A percentile compares a stretch with the other conserved stretches of the same genome.
These are phyloP conservation scores for Phytopythium oedochilum DNA, from an alignment of 352 stramenopile species.

Conservation along the genomic window DNA sequence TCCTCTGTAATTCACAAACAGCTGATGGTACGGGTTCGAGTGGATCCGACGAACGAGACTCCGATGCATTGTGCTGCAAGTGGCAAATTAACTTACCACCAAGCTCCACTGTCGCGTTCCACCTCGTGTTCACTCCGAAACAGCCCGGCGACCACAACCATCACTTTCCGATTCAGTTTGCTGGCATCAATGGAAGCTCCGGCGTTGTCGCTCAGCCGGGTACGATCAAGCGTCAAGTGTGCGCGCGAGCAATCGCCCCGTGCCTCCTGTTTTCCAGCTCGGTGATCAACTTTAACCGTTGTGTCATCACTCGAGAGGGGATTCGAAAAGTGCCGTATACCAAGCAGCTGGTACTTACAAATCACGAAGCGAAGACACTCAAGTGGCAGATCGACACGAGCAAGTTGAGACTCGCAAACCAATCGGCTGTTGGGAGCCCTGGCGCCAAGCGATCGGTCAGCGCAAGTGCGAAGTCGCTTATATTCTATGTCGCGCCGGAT, in stretches of 20 bases:
- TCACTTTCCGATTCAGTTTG: conserved; percentile 71
- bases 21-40: not conserved
- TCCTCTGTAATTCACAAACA: conserved; percentile 28
- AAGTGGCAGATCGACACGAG: conserved; percentile 79
- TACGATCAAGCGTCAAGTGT: conserved; percentile 38
- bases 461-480: conserved; percentile 26
- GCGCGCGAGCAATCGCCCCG: conserved; percentile 48
- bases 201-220: conserved; percentile 15
- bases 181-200: conserved; percentile 25
- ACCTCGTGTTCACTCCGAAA: conserved; percentile 72
- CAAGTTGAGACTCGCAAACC: conserved; percentile 18
- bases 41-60: not conserved
- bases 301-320: conserved; percentile 81
- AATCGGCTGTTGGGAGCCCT: not conserved
- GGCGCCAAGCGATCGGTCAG: not conserved
- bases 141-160: conserved; percentile 40
- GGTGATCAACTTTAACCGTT: conserved; percentile 75
- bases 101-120: conserved; percentile 58
- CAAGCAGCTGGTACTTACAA: conserved; percentile 72
- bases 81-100: conserved; percentile 77
- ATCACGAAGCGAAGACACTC: conserved; percentile 53
- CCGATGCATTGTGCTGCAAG: conserved; percentile 28
- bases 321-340: conserved; percentile 88
- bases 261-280: conserved; percentile 68
- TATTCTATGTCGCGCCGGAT: conserved; percentile 84